Evolutionary conservation across 2,329 filamentous ascomycete species (phyloP), one percentile per base, ranked within the genome.

Genomic region (Sporothrix pseudoabietina): DNA sequence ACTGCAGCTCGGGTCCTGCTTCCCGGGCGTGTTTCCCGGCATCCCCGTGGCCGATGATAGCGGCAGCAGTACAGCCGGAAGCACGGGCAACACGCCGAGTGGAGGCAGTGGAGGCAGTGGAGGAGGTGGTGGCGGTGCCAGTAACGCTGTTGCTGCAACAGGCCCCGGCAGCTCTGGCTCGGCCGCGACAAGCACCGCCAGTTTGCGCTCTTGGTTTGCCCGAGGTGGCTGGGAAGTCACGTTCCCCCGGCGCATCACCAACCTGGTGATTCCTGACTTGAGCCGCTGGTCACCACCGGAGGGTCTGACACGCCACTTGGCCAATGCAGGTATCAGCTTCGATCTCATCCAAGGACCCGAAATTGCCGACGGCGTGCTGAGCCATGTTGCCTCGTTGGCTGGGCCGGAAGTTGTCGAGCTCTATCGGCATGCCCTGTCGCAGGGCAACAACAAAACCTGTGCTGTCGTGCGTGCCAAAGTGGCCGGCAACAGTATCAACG

Each of bases 21-120:
- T 97, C 47, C 94, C 94, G 0, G 92, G 91, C n/a, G 89, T 97
- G 32, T 98, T 94, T 78, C 88, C 93, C 0, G 95, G 94, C 0
- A 92, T 97, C 10, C 94, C 94, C 0, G 82, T 86, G 1, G 85
- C 87, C 4, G 84, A 87, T 75, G 83, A 85, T 68, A 83, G 47
- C n/a, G 66, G 70, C 49, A 71, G 71, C 71, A 72, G 69, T 32
- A 47, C 70, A 1, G 71, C 72, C 0, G 72, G 73, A 19, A 75
- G 73, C 32, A 65, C 71, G 1, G 65, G 52, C 8, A 72, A 71
- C 57, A 75, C 75, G 4, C 71, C 75, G 0, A 69, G n/a, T 16
- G 69, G 66, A 2, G 55, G 63, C 4, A 41, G 49, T 12, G 57
- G 41, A 32, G 71, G 44, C 47, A 22, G 44, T n/a, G 10, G 26